These are phyloP conservation scores for Termitomyces sp. DNA, from an alignment of 768 basidiomycete genomes.

Conservation along the genomic window DNA sequence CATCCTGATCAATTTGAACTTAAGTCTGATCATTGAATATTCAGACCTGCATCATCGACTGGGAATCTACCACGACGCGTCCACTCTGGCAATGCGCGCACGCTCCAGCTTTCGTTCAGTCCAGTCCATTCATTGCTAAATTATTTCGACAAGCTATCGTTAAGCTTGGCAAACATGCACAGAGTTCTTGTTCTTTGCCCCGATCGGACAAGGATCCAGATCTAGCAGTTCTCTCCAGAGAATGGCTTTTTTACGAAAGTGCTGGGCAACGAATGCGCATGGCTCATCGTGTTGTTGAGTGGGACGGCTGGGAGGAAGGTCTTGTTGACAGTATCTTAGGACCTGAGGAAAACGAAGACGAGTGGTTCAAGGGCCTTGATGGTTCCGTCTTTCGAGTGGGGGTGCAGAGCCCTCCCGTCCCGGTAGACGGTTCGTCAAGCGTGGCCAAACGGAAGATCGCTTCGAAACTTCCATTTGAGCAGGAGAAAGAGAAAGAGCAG, in stretches of 20 bases:
- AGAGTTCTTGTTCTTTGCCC: conserved; percentile 18
- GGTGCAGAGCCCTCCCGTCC: conserved; percentile 17
- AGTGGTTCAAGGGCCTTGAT: conserved; percentile 54
- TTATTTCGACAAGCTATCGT: conserved; percentile 64
- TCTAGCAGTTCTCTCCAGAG: conserved; percentile 43
- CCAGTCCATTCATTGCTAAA: conserved; percentile 67
- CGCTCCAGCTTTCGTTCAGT: conserved; percentile 72
- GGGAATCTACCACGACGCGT: conserved; percentile 86
- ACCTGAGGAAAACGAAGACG: conserved; percentile 61
- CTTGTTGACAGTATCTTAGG: conserved; percentile 72
- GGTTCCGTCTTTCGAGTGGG: conserved; percentile 8
- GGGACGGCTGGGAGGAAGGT: conserved; percentile 89
- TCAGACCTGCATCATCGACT: conserved; percentile 84
- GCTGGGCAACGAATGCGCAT: conserved; percentile 60
- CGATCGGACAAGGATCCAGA: conserved; percentile 19
- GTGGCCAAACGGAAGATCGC: conserved; percentile 28
- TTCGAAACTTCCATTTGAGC: conserved; percentile 45
- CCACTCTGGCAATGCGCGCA: conserved; percentile 85
- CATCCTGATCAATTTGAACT: not conserved
- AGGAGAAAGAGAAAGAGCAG: conserved; percentile 64
- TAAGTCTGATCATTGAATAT: conserved; percentile 8
- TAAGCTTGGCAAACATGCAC: conserved; percentile 28
- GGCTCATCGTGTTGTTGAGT: conserved; percentile 78
- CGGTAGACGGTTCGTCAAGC: conserved; percentile 1
- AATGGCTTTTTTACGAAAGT: conserved; percentile 74